Evolutionary conservation across 805 yeast genomes (phyloP).

Genomic region (Metschnikowia corniflorae): DNA sequence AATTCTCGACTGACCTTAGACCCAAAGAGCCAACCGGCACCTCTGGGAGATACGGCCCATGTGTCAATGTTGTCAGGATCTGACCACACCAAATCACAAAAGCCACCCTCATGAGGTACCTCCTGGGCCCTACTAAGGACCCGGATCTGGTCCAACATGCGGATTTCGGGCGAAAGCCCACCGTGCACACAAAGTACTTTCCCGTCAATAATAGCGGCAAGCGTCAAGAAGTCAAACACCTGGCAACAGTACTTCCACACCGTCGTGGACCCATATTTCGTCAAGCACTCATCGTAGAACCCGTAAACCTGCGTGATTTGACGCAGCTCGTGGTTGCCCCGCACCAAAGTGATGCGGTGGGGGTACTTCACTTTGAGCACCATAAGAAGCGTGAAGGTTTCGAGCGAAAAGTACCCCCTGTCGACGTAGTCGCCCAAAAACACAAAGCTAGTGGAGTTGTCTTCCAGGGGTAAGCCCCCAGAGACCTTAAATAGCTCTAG

Average conservation of each 20-base stretch:
- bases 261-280: slow-evolving; percentile 89
- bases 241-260: slow-evolving; percentile 97
- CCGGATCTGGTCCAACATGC: slow-evolving; percentile 95
- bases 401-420: slow-evolving; percentile 93
- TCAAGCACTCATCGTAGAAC: slow-evolving; percentile 91
- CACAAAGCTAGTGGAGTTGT: slow-evolving; percentile 61
- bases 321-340: slow-evolving; percentile 97
- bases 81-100: slow-evolving; percentile 95
- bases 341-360: slow-evolving; percentile 76
- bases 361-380: slow-evolving; percentile 89
- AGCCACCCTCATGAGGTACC: slow-evolving; percentile 98
- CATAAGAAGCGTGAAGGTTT: slow-evolving; percentile 91
- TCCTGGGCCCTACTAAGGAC: slow-evolving; percentile 95
- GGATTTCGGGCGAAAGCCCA: slow-evolving; percentile 92
- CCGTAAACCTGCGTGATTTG: slow-evolving; percentile 99
- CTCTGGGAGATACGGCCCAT: slow-evolving; percentile 97
- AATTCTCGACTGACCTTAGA: slow-evolving; percentile 91
- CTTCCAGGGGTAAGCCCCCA: slow-evolving; percentile 87
- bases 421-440: slow-evolving; percentile 96
- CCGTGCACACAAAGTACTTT: slow-evolving; percentile 95
- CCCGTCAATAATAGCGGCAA: slow-evolving; percentile 96
- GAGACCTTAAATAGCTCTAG: slow-evolving; percentile 84
- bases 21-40: slow-evolving; percentile 98
- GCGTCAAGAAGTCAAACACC: slow-evolving; percentile 87
- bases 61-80: slow-evolving; percentile 97